Conservation (phyloP, 208 protist species). For the Trypanosomatidae sp. region DNA sequence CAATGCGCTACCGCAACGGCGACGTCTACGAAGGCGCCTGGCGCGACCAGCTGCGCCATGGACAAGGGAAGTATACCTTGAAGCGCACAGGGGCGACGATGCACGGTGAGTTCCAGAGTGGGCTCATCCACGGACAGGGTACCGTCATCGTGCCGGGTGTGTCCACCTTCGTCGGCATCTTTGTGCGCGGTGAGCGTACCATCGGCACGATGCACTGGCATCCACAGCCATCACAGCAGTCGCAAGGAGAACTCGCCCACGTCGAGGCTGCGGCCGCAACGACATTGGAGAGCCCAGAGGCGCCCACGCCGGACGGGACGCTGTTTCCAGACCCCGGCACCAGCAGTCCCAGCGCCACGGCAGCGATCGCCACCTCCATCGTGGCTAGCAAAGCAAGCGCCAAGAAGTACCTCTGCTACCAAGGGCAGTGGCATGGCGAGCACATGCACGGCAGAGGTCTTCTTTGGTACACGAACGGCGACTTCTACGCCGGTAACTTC, state of each 20-base stretch:
- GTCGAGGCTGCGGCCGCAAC: background rate
- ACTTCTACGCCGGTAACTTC: conserved; percentile 82
- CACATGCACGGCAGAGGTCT: conserved; percentile 77
- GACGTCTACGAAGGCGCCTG: conserved; percentile 88
- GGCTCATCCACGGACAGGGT: conserved; percentile 84
- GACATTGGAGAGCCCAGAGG: background rate
- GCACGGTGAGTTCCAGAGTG: conserved; percentile 73
- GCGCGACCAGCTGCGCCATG: conserved; percentile 83
- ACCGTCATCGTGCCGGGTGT: conserved; percentile 63
- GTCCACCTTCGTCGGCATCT: conserved; percentile 77
- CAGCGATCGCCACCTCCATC: background rate
- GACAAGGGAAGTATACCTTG: conserved; percentile 81
- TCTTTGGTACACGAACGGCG: conserved; percentile 80
- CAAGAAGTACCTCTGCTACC: conserved; percentile 57
- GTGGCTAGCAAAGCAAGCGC: background rate
- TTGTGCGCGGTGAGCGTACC: conserved; percentile 71
- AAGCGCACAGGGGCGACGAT: conserved; percentile 75
- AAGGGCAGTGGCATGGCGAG: conserved; percentile 88
- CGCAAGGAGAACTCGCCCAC: background rate
- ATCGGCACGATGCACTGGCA: conserved; percentile 81
- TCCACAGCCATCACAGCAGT: conserved; percentile 2
- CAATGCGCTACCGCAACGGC: conserved; percentile 72
- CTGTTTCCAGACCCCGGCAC: background rate
- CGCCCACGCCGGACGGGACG: background rate
- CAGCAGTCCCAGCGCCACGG: background rate